phyloP scores from a whole-genome alignment of 345 rosid genomes.

The Sisymbrium irio region DNA sequence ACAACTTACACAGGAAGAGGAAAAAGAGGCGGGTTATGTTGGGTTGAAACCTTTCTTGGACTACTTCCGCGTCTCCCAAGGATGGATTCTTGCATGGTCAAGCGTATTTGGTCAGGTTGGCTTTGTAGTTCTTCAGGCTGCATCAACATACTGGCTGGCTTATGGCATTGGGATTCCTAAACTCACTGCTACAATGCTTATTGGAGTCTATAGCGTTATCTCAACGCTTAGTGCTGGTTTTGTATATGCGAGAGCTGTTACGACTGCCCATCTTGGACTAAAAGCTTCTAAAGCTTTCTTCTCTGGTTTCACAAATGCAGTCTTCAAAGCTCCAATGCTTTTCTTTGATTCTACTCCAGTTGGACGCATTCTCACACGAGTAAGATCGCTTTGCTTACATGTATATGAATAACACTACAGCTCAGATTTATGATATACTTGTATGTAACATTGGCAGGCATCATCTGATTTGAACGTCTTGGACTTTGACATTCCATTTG shows the following conservation, averaged over 20 bases:
- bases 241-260: slow-evolving; percentile 43
- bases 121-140: slow-evolving; percentile 58
- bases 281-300: slow-evolving; percentile 70
- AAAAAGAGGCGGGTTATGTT: slow-evolving; percentile 55
- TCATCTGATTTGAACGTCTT: slow-evolving; percentile 72
- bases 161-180: slow-evolving; percentile 53
- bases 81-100: slow-evolving; percentile 37
- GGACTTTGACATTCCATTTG: slow-evolving; percentile 63
- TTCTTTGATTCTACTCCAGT: slow-evolving; percentile 82
- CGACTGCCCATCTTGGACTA: slow-evolving; percentile 54
- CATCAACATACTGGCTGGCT: slow-evolving; percentile 75
- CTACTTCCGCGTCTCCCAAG: slow-evolving; percentile 53
- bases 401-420: not conserved
- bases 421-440: not conserved
- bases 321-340: slow-evolving; percentile 71
- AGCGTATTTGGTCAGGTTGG: slow-evolving; percentile 35
- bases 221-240: slow-evolving; percentile 53
- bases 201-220: slow-evolving; percentile 60
- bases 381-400: slow-evolving; percentile 34
- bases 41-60: slow-evolving; percentile 66
- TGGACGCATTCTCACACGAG: slow-evolving; percentile 72
- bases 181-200: slow-evolving; percentile 39
- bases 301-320: slow-evolving; percentile 56
- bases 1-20: slow-evolving; percentile 72
- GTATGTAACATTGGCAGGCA: slow-evolving; percentile 42